Percentiles rank a stretch among this genome's conserved stretches.
Conservation (phyloP, 176 grass and related monocot species). For the Rhynchospora tenuis region DNA sequence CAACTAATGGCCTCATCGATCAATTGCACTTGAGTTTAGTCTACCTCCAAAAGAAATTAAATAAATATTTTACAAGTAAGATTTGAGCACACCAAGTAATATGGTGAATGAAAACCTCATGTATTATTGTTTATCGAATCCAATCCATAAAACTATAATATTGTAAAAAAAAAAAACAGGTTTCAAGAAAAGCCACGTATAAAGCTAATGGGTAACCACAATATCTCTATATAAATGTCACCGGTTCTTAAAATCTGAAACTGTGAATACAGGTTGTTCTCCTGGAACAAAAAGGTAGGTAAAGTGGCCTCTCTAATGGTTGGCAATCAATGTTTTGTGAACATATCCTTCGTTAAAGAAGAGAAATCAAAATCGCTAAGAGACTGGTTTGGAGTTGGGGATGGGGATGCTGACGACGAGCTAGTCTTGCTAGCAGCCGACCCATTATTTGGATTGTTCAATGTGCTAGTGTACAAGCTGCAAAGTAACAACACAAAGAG, state of each 20-base stretch:
- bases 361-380: constrained; percentile 36
- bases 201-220: background rate
- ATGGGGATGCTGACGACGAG: constrained; percentile 5
- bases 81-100: too few relatives aligned
- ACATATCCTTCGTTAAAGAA: constrained; percentile 31
- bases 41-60: too few relatives aligned
- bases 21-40: too few relatives aligned
- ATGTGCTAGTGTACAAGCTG: background rate
- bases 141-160: constrained; percentile 3
- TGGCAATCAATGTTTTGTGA: constrained; percentile 23
- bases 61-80: too few relatives aligned
- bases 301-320: background rate
- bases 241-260: background rate
- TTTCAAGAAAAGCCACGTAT: background rate
- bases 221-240: background rate
- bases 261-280: background rate
- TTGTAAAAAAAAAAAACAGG: constrained; percentile 9
- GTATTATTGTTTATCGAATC: background rate
- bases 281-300: background rate
- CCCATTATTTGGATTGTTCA: constrained; percentile 14
- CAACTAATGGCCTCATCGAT: too few relatives aligned
- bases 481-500: constrained; percentile 4
- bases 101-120: background rate
- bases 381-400: constrained; percentile 30
- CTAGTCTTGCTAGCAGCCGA: background rate